Evolutionary conservation across 2,329 filamentous ascomycete genomes (phyloP), one percentile per base, ranked within the genome.

Genomic region (Aotearoamyces nothofagi): DNA sequence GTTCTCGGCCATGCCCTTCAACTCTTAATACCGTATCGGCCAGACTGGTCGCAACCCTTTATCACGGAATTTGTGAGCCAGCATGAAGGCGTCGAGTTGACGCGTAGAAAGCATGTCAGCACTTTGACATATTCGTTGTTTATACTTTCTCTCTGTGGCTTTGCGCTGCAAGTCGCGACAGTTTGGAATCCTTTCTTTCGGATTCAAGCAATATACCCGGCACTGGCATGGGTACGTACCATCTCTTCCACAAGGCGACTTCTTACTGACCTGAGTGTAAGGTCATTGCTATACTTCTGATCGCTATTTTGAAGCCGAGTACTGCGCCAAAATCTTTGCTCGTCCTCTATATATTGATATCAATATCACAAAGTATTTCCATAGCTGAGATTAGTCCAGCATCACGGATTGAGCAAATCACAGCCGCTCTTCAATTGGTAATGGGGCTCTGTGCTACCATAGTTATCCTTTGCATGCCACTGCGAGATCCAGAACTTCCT

Each of bases 401-500:
- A 8, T 30, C 22, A 33, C 11, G 11, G 14, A 11, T 13, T 10
- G 7, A 38, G 7, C 35, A 42, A 4, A 12, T 35, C n/a, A 36
- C 39, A 1, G 24, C 30, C 3, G 30, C 39, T 46, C 39, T 46
- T 40, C 39, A 52, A 33, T 35, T 64, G 4, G 38, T 50, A 7
- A 42, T 61, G 10, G 56, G 66, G 1, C 37, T 66, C 5, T 36
- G 52, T 4, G 62, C 61, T 2, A 54, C 75, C 5, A 22, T 60
- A 3, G 39, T 68, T 9, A 65, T 81, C 27, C 45, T 82, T 9
- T 53, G 61, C 14, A 83, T 83, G 76, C 79, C 79, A 5, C 53
- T 84, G 39, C 64, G 79, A 13, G 64, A 79, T 33, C 67, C 71
- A 1, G 45, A 46, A 1, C 45, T 75, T 4, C 54, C 63, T 12